Conservation (phyloP, 257 asterid genomes). For the Marsdenia floribunda region DNA sequence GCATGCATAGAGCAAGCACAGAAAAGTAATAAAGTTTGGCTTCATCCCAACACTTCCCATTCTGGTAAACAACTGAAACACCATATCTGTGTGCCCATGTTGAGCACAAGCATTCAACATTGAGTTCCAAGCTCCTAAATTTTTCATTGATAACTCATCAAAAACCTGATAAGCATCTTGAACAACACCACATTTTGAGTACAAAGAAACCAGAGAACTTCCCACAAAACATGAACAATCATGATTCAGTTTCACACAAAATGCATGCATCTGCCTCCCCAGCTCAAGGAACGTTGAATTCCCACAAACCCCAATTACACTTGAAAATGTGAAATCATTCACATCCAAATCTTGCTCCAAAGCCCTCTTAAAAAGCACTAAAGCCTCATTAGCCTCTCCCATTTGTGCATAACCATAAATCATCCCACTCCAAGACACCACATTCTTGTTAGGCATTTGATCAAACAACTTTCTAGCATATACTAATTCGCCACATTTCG, state of each 20-base stretch:
- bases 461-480: conserved; percentile 76
- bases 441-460: conserved; percentile 75
- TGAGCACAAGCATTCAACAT: conserved; percentile 79
- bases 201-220: conserved; percentile 65
- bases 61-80: conserved; percentile 50
- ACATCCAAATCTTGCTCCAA: conserved; percentile 46
- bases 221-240: conserved; percentile 58
- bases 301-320: conserved; percentile 83
- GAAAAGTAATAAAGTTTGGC: conserved; percentile 74
- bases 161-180: conserved; percentile 63
- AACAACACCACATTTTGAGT: conserved; percentile 76
- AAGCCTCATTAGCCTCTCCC: conserved; percentile 70
- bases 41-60: conserved; percentile 42
- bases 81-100: conserved; percentile 51
- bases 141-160: conserved; percentile 43
- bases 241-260: conserved; percentile 60
- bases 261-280: conserved; percentile 73
- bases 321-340: conserved; percentile 75
- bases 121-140: conserved; percentile 78
- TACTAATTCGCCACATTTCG: conserved; percentile 50
- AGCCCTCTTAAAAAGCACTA: conserved; percentile 63
- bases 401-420: conserved; percentile 68
- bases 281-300: conserved; percentile 59
- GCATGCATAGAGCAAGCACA: conserved; percentile 65
- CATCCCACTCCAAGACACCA: conserved; percentile 89